These are phyloP conservation scores for Lodderomyces orthopsilosis DNA, from an alignment of 1,139 yeast species.

Conservation along the genomic window DNA sequence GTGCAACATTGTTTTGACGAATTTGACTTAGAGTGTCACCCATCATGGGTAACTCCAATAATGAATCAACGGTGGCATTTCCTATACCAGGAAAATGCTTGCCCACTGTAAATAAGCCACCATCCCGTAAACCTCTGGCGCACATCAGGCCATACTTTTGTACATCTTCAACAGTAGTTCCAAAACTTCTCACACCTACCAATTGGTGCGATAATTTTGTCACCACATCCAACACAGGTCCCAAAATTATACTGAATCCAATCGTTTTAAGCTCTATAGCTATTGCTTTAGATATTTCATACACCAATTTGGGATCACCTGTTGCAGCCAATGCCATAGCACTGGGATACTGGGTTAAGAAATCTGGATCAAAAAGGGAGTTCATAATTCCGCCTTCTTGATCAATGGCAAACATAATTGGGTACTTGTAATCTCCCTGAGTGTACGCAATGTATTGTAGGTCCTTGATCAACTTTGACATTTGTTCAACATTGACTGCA, in stretches of 20 bases:
- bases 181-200: conserved; percentile 63
- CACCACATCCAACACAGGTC: conserved; percentile 65
- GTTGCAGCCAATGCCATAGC: conserved; percentile 67
- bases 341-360: conserved; percentile 59
- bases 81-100: conserved; percentile 73
- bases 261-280: conserved; percentile 53
- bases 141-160: conserved; percentile 53
- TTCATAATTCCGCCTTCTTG: conserved; percentile 81
- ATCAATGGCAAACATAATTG: conserved; percentile 70
- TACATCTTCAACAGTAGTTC: conserved; percentile 60
- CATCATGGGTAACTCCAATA: conserved; percentile 58
- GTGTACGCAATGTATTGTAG: conserved; percentile 54
- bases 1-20: conserved; percentile 49
- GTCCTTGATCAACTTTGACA: conserved; percentile 50
- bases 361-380: conserved; percentile 52
- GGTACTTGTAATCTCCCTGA: conserved; percentile 51
- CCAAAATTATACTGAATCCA: conserved; percentile 58
- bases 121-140: conserved; percentile 54
- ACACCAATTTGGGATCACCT: conserved; percentile 48
- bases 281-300: conserved; percentile 53
- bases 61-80: conserved; percentile 56
- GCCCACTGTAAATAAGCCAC: conserved; percentile 57
- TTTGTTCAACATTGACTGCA: conserved; percentile 49
- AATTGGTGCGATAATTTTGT: conserved; percentile 56
- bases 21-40: conserved; percentile 57